phyloP scores from a whole-genome alignment of 441 rosid genomes.

The Corymbia calophylla region DNA sequence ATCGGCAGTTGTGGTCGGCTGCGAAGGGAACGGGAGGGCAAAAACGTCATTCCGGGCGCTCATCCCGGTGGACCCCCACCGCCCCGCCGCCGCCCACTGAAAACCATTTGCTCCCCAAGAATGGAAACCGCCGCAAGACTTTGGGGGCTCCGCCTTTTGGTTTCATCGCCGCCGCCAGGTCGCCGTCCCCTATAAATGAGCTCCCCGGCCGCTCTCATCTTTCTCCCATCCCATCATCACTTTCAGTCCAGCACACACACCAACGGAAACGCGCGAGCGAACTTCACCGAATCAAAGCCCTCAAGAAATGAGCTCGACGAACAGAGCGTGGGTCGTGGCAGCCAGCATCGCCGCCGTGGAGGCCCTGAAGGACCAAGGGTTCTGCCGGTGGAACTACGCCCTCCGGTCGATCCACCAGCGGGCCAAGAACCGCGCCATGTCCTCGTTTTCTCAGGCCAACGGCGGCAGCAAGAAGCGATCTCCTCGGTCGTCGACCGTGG shows the following conservation, averaged over 20 bases:
- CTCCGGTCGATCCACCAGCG: neutral
- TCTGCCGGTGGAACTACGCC: neutral
- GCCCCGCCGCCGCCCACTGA: neutral
- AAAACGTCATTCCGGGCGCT: neutral
- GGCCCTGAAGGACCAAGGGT: neutral
- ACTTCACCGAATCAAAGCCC: neutral
- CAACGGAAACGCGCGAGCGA: neutral
- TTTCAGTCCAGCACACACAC: neutral
- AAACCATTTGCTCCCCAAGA: neutral
- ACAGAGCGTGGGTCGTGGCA: neutral
- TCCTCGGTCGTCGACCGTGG: neutral
- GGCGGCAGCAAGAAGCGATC: accelerated
- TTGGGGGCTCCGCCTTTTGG: neutral
- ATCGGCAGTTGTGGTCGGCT: too few species aligned
- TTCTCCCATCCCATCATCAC: neutral
- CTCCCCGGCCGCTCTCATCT: neutral
- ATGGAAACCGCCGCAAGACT: neutral
- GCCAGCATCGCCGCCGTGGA: neutral
- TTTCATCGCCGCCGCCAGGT: neutral
- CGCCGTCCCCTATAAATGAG: neutral
- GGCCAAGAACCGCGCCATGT: neutral
- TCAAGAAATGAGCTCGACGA: conserved; percentile 16
- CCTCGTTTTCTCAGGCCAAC: neutral
- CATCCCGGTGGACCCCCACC: neutral
- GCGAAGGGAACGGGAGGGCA: neutral